phyloP scores from a whole-genome alignment of 495 filamentous ascomycete genomes.

The Lasiosphaeria ovina region DNA sequence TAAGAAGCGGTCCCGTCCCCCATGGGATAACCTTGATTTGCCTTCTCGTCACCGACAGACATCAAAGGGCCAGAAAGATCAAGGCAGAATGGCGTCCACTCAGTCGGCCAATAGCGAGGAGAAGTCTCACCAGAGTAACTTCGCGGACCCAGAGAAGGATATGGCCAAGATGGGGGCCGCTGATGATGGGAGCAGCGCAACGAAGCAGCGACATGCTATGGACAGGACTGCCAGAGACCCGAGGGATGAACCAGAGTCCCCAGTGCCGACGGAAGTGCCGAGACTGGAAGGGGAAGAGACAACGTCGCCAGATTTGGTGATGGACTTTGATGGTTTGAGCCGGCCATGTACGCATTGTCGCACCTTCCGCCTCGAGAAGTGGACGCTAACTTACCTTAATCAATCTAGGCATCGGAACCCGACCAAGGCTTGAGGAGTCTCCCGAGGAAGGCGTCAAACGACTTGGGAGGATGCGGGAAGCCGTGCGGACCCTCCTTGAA shows the following conservation, averaged over 20 bases:
- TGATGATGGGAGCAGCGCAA: neutral
- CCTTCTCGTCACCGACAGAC: neutral
- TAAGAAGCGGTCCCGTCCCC: neutral
- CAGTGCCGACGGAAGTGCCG: neutral
- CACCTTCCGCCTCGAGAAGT: neutral
- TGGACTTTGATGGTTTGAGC: conserved; percentile 2
- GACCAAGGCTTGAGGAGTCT: neutral
- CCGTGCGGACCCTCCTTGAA: conserved; percentile 87
- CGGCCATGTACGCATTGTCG: neutral
- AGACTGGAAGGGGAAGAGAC: neutral
- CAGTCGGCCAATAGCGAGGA: neutral
- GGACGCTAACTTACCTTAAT: neutral
- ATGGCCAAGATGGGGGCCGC: neutral
- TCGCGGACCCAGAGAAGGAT: neutral
- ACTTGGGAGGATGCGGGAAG: conserved; percentile 75
- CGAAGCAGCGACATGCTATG: neutral
- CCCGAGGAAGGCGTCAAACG: conserved; percentile 36
- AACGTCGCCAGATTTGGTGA: neutral
- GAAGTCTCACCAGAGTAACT: neutral
- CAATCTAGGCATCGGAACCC: neutral
- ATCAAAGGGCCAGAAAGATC: neutral
- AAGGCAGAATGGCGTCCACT: neutral
- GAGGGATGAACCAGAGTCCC: neutral
- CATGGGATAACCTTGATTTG: neutral
- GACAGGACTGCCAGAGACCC: neutral